A percentile compares a stretch with the other conserved stretches of the same genome.
These are phyloP conservation scores for Populus tomentosa DNA, from an alignment of 441 rosid genomes.

Conservation along the genomic window DNA sequence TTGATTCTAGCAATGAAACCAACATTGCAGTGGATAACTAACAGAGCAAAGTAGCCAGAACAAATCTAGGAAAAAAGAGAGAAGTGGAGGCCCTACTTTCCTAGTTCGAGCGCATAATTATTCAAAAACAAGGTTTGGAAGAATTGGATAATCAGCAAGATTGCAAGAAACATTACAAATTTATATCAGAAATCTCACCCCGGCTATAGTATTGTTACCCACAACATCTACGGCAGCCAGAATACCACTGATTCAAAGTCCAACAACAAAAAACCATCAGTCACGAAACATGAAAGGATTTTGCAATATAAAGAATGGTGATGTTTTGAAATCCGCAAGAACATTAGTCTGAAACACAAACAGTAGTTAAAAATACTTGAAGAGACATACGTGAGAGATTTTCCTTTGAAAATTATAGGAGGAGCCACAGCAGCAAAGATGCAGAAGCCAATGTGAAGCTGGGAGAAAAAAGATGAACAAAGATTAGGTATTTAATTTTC, in stretches of 20 bases:
- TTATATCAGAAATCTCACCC: conserved; percentile 48
- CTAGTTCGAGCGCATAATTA: not conserved
- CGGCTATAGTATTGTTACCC: conserved; percentile 36
- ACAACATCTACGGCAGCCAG: conserved; percentile 69
- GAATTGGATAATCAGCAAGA: not conserved
- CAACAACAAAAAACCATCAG: conserved; percentile 18
- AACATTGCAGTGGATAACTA: not conserved
- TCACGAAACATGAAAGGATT: not conserved
- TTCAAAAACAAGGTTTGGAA: not conserved
- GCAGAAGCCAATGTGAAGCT: conserved; percentile 77
- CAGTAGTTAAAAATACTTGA: not conserved
- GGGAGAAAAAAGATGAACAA: conserved; percentile 17
- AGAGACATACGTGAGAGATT: conserved; percentile 74
- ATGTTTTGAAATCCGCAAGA: conserved; percentile 1
- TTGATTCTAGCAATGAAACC: not conserved
- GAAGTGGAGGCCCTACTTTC: not conserved
- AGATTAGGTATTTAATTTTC: conserved; percentile 5
- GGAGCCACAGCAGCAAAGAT: conserved; percentile 90
- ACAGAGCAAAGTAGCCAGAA: not conserved
- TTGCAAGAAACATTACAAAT: not conserved
- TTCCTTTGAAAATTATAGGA: conserved; percentile 80
- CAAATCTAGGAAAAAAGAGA: not conserved
- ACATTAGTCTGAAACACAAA: not conserved
- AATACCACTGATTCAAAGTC: conserved; percentile 62
- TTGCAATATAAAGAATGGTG: not conserved